Base-by-base conservation (phyloP, 2,329 filamentous ascomycete genomes). In the Phialocephala subalpina region DNA sequence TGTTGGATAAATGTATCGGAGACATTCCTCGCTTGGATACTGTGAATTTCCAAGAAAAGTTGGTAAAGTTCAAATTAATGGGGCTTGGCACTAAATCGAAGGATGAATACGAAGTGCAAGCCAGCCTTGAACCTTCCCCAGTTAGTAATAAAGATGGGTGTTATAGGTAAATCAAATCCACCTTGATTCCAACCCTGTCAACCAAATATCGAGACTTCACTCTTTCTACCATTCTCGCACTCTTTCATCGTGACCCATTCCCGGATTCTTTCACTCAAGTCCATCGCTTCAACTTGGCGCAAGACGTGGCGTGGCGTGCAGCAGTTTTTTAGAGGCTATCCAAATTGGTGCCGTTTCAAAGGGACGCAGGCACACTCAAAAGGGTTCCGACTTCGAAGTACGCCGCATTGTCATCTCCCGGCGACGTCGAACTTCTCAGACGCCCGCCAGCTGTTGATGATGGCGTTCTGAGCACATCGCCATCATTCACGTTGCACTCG, bases 401-500 rank as follows among this genome's bases (percentile, higher is more conserved):
- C 45, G 8, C 49, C 14, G 22, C 9, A 22, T 18, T 12, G 22
- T 14, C 18, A 7, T 18, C 27, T 22, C 20, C 49, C 49, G 27
- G 49, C 49, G 49, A 53, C 25, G 22, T 53, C n/a, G 18, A 20
- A 5, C 4, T n/a, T 53, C 58, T 52, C 35, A 58, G 62, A 65
- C 66, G 61, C 64, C 65, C 60, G 67, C 62, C 56, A 29, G 67
- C 61, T 67, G 47, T 66, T 69, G 68, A 73, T 63, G 62, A 76
- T 75, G 73, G 66, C 63, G 59, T 67, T 69, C 52, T 75, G 60
- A 72, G 66, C 59, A 52, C 58, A 62, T 59, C 63, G 33, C 61
- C 49, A 38, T 36, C 58, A 8, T 59, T 58, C 62, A 66, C 65
- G 20, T 72, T 69, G 66, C 66, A 65, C 68, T 70, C 64, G 60